phyloP scores from a whole-genome alignment of 345 rosid species.

The Salix viminalis region DNA sequence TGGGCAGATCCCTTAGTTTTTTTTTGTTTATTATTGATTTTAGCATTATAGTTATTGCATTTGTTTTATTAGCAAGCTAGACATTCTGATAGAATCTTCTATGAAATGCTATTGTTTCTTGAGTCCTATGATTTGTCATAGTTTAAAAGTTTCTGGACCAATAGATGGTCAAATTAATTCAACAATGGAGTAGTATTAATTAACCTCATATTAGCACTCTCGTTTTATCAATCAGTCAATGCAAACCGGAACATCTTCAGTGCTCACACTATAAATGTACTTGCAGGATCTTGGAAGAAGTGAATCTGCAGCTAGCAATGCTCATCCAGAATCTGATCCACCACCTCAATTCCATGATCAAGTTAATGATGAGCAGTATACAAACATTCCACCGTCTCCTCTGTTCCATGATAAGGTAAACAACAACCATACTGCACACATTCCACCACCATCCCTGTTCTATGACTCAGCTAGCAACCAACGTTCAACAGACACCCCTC shows the following conservation, averaged over 20 bases:
- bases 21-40: background rate
- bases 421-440: slow-evolving; percentile 37
- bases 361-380: slow-evolving; percentile 39
- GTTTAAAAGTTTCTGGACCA: background rate
- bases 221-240: background rate
- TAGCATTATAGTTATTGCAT: background rate
- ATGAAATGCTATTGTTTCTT: background rate
- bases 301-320: slow-evolving; percentile 38
- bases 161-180: background rate
- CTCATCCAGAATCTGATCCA: slow-evolving; percentile 41
- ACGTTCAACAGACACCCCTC: slow-evolving; percentile 13
- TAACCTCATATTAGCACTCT: background rate
- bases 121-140: background rate
- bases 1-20: background rate
- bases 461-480: slow-evolving; percentile 17
- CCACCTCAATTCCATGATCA: slow-evolving; percentile 47
- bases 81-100: background rate
- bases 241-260: background rate
- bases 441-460: slow-evolving; percentile 23
- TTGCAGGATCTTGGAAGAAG: slow-evolving; percentile 57
- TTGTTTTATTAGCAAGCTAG: background rate
- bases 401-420: slow-evolving; percentile 41
- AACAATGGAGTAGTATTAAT: background rate
- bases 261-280: slow-evolving; percentile 15
- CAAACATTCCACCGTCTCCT: slow-evolving; percentile 38